Percentiles rank a stretch among this genome's conserved stretches.
Conservation (phyloP, 768 basidiomycete genomes). For the Cantharellus cinnabarinus region DNA sequence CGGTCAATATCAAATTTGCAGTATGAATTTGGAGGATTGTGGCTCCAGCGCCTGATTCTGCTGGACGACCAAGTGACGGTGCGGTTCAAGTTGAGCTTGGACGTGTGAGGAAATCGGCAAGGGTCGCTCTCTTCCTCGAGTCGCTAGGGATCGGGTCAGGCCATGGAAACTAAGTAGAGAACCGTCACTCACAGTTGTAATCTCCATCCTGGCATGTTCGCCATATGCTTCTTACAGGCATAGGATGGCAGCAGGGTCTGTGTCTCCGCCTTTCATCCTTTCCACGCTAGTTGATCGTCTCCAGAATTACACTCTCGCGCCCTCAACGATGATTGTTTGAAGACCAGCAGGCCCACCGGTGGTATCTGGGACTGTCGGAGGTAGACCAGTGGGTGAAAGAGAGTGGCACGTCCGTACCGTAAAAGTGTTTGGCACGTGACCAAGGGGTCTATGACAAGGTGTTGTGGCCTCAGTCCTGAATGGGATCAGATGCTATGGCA, state of each 20-base stretch:
- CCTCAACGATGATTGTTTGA: slow-evolving; percentile 35
- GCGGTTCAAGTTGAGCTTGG: slow-evolving; percentile 16
- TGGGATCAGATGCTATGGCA: slow-evolving; percentile 76
- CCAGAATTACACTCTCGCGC: slow-evolving; percentile 71
- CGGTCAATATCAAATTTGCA: slow-evolving; percentile 31
- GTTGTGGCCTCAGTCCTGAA: slow-evolving; percentile 79
- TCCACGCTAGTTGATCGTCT: slow-evolving; percentile 90
- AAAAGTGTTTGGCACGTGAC: slow-evolving; percentile 75
- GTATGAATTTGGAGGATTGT: slow-evolving; percentile 59
- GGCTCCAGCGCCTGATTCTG: background rate
- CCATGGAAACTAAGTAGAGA: background rate
- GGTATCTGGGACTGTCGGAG: slow-evolving; percentile 22
- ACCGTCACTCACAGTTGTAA: slow-evolving; percentile 28
- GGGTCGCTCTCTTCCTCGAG: slow-evolving; percentile 34
- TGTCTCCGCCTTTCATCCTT: slow-evolving; percentile 27
- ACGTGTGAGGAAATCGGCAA: slow-evolving; percentile 55
- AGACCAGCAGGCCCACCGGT: slow-evolving; percentile 12
- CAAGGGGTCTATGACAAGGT: slow-evolving; percentile 75
- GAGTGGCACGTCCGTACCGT: slow-evolving; percentile 74
- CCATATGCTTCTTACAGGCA: slow-evolving; percentile 90
- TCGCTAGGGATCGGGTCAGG: slow-evolving; percentile 18
- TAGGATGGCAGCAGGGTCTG: slow-evolving; percentile 30
- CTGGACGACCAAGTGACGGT: slow-evolving; percentile 1
- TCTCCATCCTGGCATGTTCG: slow-evolving; percentile 51
- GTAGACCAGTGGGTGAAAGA: slow-evolving; percentile 69